Evolutionary conservation across 139 green algal genomes (phyloP).

Genomic region (Zygnema circumcarinatum): DNA sequence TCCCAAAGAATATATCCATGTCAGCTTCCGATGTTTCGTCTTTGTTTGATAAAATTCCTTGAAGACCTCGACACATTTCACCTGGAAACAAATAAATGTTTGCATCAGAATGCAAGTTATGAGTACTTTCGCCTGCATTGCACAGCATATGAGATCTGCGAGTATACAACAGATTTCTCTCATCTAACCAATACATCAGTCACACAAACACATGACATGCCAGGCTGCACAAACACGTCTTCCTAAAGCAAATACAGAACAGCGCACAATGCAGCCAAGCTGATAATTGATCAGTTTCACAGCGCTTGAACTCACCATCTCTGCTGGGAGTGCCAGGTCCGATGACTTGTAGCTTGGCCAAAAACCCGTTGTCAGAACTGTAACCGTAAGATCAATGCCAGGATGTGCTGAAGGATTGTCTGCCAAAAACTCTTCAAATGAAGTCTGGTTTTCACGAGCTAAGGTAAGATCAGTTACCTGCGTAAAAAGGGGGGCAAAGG

Average conservation of each 20-base stretch:
- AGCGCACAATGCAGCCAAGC: too few species aligned
- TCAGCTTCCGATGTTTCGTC: conserved; percentile 87
- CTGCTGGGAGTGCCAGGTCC: conserved; percentile 86
- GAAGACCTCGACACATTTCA: conserved; percentile 80
- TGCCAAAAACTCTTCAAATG: conserved; percentile 74
- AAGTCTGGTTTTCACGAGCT: conserved; percentile 86
- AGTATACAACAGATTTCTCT: too few species aligned
- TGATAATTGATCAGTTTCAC: too few species aligned
- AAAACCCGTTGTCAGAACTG: conserved; percentile 89
- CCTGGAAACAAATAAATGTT: conserved; percentile 24
- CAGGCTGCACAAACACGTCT: too few species aligned
- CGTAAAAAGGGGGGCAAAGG: too few species aligned
- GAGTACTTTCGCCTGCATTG: too few species aligned
- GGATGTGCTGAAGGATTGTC: conserved; percentile 53
- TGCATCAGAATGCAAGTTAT: conserved; percentile 17
- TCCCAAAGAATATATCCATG: conserved; percentile 94
- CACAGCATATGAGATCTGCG: too few species aligned
- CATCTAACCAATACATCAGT: too few species aligned
- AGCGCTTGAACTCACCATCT: conserved; percentile 90
- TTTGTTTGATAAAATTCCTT: conserved; percentile 82
- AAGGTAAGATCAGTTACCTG: conserved; percentile 81
- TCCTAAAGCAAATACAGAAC: too few species aligned
- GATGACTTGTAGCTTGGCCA: conserved; percentile 87
- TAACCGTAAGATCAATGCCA: conserved; percentile 86
- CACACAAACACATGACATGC: too few species aligned